These are phyloP conservation scores for Chrysoporthe puriensis DNA, from an alignment of 2,329 filamentous ascomycete genomes.

Conservation along the genomic window DNA sequence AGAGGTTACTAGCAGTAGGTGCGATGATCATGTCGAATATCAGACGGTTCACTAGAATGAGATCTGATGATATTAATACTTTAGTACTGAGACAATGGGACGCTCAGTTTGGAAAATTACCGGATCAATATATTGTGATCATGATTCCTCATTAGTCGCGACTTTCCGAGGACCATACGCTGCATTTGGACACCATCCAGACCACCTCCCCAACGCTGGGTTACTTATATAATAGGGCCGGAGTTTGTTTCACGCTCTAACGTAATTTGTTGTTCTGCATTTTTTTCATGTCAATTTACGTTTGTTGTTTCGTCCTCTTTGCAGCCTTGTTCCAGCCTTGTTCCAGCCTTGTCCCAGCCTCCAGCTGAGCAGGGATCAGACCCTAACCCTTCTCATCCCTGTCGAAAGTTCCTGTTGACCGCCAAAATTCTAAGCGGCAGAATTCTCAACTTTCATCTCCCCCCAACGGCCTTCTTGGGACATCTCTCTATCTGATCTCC, in stretches of 20 bases:
- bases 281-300: neutral
- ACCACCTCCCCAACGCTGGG: no score
- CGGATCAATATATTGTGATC: no score
- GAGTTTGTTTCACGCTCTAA: neutral
- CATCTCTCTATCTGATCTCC: neutral
- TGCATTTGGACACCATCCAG: no score
- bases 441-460: slow-evolving; percentile 1
- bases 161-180: no score
- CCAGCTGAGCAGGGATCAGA: neutral
- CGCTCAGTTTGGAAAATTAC: no score
- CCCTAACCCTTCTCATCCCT: slow-evolving; percentile 2
- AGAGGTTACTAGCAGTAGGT: no score
- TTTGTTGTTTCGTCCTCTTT: neutral
- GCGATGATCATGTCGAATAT: no score
- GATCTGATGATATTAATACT: no score
- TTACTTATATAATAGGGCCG: no score
- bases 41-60: no score
- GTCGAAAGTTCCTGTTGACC: neutral
- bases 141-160: no score
- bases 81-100: no score
- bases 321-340: slow-evolving; percentile 4
- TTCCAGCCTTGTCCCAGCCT: neutral
- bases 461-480: neutral
- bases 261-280: neutral
- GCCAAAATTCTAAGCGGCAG: slow-evolving; percentile 15